Base-by-base conservation (phyloP, 192 early-diverging fungal genomes). In the Tieghemiomyces parasiticus region DNA sequence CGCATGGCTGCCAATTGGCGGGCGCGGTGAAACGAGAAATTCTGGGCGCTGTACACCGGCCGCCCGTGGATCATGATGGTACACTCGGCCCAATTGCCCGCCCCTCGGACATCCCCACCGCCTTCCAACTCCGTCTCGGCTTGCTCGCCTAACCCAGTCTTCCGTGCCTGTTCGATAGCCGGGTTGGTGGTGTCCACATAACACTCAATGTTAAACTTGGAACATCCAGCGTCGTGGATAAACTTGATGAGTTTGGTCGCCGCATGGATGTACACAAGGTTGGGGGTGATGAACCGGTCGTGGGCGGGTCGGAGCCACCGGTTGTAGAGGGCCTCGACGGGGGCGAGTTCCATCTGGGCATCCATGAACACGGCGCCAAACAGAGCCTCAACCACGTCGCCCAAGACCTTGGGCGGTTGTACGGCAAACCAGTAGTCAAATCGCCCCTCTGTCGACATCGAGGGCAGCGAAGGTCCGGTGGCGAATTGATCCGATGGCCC, bases 361-460 rank as follows among this genome's bases (percentile, higher is more conserved):
- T 97, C 93, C 22, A 93, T 77, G 64, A 86, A 89, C 4, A 92
- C 70, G 6, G 93, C 91, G 2, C 93, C 93, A 14, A 91, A 38
- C 38, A 92, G 76, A 38, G 87, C 84, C 68, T 97, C 93, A n/a
- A 92, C 75, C 0, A 93, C 65, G 72, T 97, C 93, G 9, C 85
- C 85, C 46, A 90, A 64, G 0, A 88, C 84, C 60, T 97, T 97
- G 25, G 93, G 93, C n/a, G 91, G 79, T 12, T 74, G 72, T n/a
- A 88, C 62, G 33, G 83, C 68, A 35, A 75, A 72, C 91, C 91
- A 91, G 61, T 85, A 92, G 55, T 90, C 85, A 12, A 64, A 79
- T 60, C 68, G 73, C 60, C 63, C 70, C 50, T 60, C 60, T 35
- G 51, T 66, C 46, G 46, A n/a, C n/a, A n/a, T n/a, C n/a, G n/a